Percentiles rank a stretch among this genome's conserved stretches.
Evolutionary conservation across 306 rosid species (phyloP).

Genomic region (Quercus glauca): DNA sequence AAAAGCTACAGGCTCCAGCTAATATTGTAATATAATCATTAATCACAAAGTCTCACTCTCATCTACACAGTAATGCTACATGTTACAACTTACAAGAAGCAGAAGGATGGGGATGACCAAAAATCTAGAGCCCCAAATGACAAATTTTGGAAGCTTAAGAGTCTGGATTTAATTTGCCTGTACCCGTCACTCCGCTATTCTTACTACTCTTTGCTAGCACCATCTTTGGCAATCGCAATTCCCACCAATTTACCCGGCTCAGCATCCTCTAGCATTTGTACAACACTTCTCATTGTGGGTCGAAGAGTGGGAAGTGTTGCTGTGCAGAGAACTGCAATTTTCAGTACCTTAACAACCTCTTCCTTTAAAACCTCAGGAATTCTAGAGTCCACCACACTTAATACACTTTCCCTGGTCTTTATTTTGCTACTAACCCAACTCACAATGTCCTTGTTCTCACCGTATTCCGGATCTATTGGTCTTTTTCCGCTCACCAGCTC

Average conservation of each 20-base stretch:
- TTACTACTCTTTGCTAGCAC: conserved; percentile 24
- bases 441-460: conserved; percentile 79
- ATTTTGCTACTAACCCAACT: conserved; percentile 63
- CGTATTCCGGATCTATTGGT: conserved; percentile 72
- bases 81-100: too few species aligned
- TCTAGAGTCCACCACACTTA: conserved; percentile 49
- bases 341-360: conserved; percentile 66
- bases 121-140: background rate
- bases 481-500: conserved; percentile 81
- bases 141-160: background rate
- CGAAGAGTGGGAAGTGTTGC: conserved; percentile 58
- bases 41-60: background rate
- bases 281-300: conserved; percentile 85
- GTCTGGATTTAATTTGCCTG: conserved; percentile 15
- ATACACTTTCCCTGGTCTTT: conserved; percentile 44
- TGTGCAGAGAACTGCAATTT: conserved; percentile 68
- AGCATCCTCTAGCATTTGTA: conserved; percentile 78
- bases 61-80: background rate
- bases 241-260: conserved; percentile 56
- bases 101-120: background rate
- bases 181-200: conserved; percentile 23
- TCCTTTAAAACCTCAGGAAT: conserved; percentile 53
- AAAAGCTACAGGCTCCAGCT: background rate
- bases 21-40: background rate
- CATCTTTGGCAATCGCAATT: conserved; percentile 58